Conservation (phyloP, 805 yeast genomes). For the Wickerhamiella galacta region DNA sequence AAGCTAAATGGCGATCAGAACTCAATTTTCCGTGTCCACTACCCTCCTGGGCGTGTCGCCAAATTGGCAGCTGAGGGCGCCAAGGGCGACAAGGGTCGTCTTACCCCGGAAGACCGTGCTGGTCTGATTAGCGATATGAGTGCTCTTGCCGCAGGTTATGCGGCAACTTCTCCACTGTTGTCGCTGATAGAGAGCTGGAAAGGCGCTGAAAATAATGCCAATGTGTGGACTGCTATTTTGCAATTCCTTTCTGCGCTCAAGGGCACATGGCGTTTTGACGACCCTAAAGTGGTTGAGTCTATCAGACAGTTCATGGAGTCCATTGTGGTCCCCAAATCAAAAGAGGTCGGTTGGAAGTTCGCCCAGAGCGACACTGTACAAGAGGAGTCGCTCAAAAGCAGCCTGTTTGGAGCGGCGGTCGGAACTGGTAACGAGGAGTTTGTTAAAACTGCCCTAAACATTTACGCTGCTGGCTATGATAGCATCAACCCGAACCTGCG, state of each 20-base stretch:
- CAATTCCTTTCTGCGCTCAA: slow-evolving; percentile 27
- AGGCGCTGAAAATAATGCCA: slow-evolving; percentile 31
- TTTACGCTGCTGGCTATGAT: slow-evolving; percentile 48
- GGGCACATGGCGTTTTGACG: slow-evolving; percentile 34
- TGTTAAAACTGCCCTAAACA: slow-evolving; percentile 20
- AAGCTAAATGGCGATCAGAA: slow-evolving; percentile 46
- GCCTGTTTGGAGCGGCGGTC: slow-evolving; percentile 28
- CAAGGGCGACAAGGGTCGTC: slow-evolving; percentile 29
- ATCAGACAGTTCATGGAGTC: slow-evolving; percentile 32
- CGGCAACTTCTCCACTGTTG: slow-evolving; percentile 32
- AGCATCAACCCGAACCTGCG: slow-evolving; percentile 58
- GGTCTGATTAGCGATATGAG: slow-evolving; percentile 49
- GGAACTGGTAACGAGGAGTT: slow-evolving; percentile 21
- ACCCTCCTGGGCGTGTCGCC: slow-evolving; percentile 33
- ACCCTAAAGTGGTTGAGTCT: slow-evolving; percentile 25
- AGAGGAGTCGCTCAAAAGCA: slow-evolving; percentile 49
- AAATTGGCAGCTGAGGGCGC: slow-evolving; percentile 38
- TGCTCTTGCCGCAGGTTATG: slow-evolving; percentile 38
- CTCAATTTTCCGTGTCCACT: slow-evolving; percentile 44
- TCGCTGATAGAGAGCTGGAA: slow-evolving; percentile 36
- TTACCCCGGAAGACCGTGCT: slow-evolving; percentile 42
- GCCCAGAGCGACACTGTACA: slow-evolving; percentile 34
- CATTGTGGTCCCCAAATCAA: slow-evolving; percentile 38
- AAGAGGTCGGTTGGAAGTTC: slow-evolving; percentile 50
- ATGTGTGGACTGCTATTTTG: slow-evolving; percentile 37